phyloP scores from a whole-genome alignment of 1,284 basidiomycete genomes.

The Leccinum subspadiceum region DNA sequence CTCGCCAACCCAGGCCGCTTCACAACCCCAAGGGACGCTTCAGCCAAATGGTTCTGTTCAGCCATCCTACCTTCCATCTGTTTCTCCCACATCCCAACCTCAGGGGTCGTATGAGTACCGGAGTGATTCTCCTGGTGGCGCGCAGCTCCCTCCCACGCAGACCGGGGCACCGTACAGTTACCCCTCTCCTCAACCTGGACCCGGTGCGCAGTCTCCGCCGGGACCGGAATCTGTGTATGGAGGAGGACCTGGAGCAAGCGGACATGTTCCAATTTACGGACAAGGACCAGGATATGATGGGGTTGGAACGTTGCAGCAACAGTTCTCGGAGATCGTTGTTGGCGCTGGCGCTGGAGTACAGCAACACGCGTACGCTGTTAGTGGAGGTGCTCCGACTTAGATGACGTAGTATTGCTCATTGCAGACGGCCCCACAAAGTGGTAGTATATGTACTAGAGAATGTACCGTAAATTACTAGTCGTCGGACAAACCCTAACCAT shows the following conservation, averaged over 20 bases:
- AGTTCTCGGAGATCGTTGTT: constrained; percentile 34
- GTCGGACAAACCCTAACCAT: constrained; percentile 28
- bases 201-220: constrained; percentile 16
- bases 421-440: neutral
- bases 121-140: constrained; percentile 6
- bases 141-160: constrained; percentile 7
- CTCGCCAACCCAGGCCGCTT: constrained; percentile 16
- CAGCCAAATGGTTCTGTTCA: constrained; percentile 16
- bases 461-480: neutral
- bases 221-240: constrained; percentile 15
- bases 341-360: constrained; percentile 22
- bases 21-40: constrained; percentile 18
- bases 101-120: constrained; percentile 27
- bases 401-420: neutral
- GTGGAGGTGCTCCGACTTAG: constrained; percentile 20
- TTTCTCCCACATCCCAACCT: constrained; percentile 14
- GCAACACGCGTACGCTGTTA: constrained; percentile 25
- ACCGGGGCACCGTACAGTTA: constrained; percentile 19
- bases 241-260: constrained; percentile 24
- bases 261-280: constrained; percentile 20
- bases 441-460: neutral
- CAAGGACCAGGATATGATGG: constrained; percentile 22
- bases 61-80: constrained; percentile 16
- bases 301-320: constrained; percentile 27
- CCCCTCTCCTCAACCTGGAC: constrained; percentile 13